Evolutionary conservation across 2,329 filamentous ascomycete species (phyloP), one percentile per base, ranked within the genome.

Genomic region (Cladosporium austrohemisphaericum): DNA sequence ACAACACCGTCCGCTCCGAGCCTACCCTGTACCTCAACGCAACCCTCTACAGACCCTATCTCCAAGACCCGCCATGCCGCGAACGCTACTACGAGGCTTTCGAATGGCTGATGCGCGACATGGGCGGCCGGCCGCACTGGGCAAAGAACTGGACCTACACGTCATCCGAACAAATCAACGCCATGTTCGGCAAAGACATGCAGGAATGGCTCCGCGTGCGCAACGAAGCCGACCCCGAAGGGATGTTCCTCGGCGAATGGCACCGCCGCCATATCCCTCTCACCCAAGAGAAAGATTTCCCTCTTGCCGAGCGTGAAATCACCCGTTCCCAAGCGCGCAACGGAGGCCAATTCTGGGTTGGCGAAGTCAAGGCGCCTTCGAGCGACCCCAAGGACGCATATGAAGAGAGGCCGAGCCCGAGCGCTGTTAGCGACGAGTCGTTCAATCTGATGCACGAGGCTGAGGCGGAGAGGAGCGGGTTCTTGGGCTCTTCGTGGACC

Each of bases 191-290:
- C 32, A 67, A 75, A n/a, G 72, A 84, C 40, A 73, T 94, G 51
- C 69, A 75, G 14, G 70, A 79, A 38, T 95, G 85, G 78, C 74
- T 85, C 32, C 71, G 75, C 22, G 76, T 94, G 5, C 77, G 90
- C 46, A 76, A 85, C 52, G 75, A 81, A 45, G 82, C 80, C 26
- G 89, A 95, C 62, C 85, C 86, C 0, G 81, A 90, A 53, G 89
- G 89, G 50, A 85, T 95, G 79, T 95, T 95, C 68, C 76, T 92
- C 11, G 92, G 92, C 2, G 84, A 90, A 41, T 98, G 92, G 92
- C 89, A 96, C 68, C 77, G 86, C 22, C 78, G 85, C 44, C 80
- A 81, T 59, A 72, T 95, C 9, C 67, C 80, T 38, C 65, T 75
- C 1, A 56, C 57, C 1, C 52, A 61, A 35, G 57, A 48, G 45